Evolutionary conservation across 176 grass and related monocot genomes (phyloP), one percentile per base, ranked within the genome.

Genomic region (Poa annua): DNA sequence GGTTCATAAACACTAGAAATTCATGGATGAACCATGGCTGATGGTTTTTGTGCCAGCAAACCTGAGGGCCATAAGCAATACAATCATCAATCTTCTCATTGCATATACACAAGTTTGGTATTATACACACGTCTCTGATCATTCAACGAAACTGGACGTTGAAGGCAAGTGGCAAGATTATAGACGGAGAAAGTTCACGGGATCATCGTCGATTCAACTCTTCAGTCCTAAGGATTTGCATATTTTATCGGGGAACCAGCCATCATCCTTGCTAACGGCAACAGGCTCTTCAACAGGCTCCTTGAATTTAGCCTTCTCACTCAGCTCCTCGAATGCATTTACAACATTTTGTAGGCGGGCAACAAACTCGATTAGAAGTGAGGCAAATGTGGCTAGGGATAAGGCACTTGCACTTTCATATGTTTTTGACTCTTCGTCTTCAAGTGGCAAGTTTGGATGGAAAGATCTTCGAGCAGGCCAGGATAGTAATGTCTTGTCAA

Each of bases 321-420:
- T 95, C 62, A 98, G 84, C 56, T 98, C 92, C 14, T 95, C 83
- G 53, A 95, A 95, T 80, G 96, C 87, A 48, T 95, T 86, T 62
- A 98, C 96, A 81, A 95, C 68, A 74, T 98, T 93, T 35, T 98
- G 91, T 74, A 98, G 78, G 39, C 96, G 73, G 15, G 92, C 92
- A 61, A 98, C 91, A 80, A 93, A 98, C 56, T 98, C 91, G 11
- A 98, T 98, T 62, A 95, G 87, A 85, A 95, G 96, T 1, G 92
- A 98, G 47, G 89, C 32, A 48, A 98, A 98, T 47, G 96, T 98
- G 20, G 96, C 92, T 62, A 98, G 84, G n/a, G 96, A 95, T 91
- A 95, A 77, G 57, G 92, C 89, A 90, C 92, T 98, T 47, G 96
- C 92, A 83, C 96, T 98, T 74, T 92, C 92, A 15, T 98, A 95